A percentile compares a stretch with the other conserved stretches of the same genome.
These are phyloP conservation scores for Diaporthe citriasiana DNA, from an alignment of 2,329 filamentous ascomycete species.

Conservation along the genomic window DNA sequence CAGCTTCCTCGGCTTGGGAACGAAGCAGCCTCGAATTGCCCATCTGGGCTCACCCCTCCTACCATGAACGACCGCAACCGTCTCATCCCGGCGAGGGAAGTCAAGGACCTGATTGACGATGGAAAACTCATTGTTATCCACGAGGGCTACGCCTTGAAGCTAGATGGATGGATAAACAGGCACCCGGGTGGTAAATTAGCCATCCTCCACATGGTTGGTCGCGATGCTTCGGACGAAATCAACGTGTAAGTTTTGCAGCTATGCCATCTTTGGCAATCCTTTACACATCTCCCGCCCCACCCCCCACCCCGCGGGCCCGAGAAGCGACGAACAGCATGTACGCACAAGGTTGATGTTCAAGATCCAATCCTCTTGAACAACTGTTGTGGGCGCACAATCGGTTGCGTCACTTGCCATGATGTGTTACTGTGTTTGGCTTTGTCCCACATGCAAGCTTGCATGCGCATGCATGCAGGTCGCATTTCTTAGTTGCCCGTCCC, in stretches of 20 bases:
- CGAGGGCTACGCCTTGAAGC: slow-evolving; percentile 66
- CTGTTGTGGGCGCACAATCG: not conserved
- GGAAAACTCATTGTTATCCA: slow-evolving; percentile 70
- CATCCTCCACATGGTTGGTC: slow-evolving; percentile 73
- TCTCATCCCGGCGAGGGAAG: slow-evolving; percentile 59
- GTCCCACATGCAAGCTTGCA: slow-evolving; percentile 6
- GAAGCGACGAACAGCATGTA: not conserved
- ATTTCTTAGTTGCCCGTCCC: not conserved
- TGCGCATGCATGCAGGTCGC: slow-evolving; percentile 9
- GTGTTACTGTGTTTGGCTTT: not conserved
- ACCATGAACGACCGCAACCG: slow-evolving; percentile 56
- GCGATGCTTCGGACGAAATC: slow-evolving; percentile 72
- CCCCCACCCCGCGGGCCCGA: too few relatives aligned
- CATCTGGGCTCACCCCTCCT: not conserved
- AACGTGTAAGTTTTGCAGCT: slow-evolving; percentile 62
- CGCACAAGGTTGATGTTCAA: not conserved
- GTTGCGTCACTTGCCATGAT: not conserved
- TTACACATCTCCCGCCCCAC: slow-evolving; percentile 17
- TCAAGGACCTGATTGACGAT: slow-evolving; percentile 67
- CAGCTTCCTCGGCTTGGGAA: not conserved
- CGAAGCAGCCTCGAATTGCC: not conserved
- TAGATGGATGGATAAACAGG: slow-evolving; percentile 70
- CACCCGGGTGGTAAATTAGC: slow-evolving; percentile 73
- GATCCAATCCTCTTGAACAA: not conserved
- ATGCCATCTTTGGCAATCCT: slow-evolving; percentile 18